Conservation (phyloP, 305 asterid genomes). For the Plantago coronopus region DNA sequence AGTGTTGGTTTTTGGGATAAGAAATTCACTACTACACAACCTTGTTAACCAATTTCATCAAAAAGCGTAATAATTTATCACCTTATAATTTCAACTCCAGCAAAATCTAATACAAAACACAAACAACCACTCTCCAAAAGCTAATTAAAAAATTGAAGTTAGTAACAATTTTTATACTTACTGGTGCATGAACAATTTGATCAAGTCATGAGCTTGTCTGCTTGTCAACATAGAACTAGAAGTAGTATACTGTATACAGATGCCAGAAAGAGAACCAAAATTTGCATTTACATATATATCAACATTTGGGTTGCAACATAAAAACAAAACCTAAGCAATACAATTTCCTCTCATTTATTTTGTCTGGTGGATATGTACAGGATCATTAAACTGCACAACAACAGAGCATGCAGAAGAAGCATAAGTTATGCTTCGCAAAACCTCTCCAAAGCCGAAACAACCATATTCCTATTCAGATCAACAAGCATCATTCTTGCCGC, state of each 20-base stretch:
- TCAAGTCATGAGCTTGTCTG: background rate
- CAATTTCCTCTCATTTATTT: constrained; percentile 31
- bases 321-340: constrained; percentile 40
- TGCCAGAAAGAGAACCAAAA: constrained; percentile 33
- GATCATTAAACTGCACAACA: constrained; percentile 30
- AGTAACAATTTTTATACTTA: too few species aligned
- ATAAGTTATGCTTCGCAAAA: background rate
- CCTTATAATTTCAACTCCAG: too few species aligned
- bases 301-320: constrained; percentile 33
- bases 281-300: constrained; percentile 40
- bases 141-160: too few species aligned
- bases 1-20: too few species aligned
- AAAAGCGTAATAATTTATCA: too few species aligned
- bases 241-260: background rate
- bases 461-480: constrained; percentile 22
- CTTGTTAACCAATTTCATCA: too few species aligned
- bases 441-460: constrained; percentile 16
- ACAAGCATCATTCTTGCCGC: constrained; percentile 8
- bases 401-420: constrained; percentile 13
- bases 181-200: background rate
- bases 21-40: too few species aligned
- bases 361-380: constrained; percentile 40
- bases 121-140: too few species aligned
- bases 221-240: background rate
- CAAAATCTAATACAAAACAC: too few species aligned